Conservation (phyloP, 331 rosid genomes). For the Erythrophleum ivorense region DNA sequence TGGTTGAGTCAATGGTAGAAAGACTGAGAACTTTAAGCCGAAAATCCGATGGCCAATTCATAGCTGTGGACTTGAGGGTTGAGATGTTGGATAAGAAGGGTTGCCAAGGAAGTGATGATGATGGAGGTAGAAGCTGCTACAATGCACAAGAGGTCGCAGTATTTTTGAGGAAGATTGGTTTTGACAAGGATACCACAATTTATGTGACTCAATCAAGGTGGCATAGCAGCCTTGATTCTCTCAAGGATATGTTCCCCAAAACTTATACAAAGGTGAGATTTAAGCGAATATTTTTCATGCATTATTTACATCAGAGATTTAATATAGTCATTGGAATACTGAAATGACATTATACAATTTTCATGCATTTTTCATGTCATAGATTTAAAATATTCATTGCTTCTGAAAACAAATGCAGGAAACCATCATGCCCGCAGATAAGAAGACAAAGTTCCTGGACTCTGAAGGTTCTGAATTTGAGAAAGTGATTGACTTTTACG, state of each 20-base stretch:
- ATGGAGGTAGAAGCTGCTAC: constrained; percentile 75
- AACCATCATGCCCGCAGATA: constrained; percentile 83
- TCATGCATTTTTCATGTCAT: neutral
- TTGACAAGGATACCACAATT: constrained; percentile 78
- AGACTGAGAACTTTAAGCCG: constrained; percentile 86
- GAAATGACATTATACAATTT: constrained; percentile 7
- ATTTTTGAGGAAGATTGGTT: constrained; percentile 83
- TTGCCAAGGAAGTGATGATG: constrained; percentile 71
- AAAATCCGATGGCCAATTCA: constrained; percentile 80
- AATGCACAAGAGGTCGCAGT: constrained; percentile 77
- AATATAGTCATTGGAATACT: constrained; percentile 7
- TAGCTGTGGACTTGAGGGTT: constrained; percentile 88
- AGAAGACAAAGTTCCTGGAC: constrained; percentile 71
- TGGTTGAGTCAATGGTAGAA: constrained; percentile 84
- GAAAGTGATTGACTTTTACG: constrained; percentile 83
- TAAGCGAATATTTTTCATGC: neutral
- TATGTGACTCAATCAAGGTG: constrained; percentile 92
- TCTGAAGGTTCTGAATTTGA: constrained; percentile 79
- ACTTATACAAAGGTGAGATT: constrained; percentile 84
- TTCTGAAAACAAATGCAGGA: constrained; percentile 70
- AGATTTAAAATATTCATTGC: neutral
- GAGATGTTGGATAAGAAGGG: constrained; percentile 80
- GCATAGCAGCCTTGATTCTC: constrained; percentile 82
- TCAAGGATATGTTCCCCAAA: constrained; percentile 91
- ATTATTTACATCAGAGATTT: constrained; percentile 2